Percentiles rank a stretch among this genome's conserved stretches.
Evolutionary conservation across 2,329 filamentous ascomycete species (phyloP).

Genomic region (Cladosporium sphaerospermum): DNA sequence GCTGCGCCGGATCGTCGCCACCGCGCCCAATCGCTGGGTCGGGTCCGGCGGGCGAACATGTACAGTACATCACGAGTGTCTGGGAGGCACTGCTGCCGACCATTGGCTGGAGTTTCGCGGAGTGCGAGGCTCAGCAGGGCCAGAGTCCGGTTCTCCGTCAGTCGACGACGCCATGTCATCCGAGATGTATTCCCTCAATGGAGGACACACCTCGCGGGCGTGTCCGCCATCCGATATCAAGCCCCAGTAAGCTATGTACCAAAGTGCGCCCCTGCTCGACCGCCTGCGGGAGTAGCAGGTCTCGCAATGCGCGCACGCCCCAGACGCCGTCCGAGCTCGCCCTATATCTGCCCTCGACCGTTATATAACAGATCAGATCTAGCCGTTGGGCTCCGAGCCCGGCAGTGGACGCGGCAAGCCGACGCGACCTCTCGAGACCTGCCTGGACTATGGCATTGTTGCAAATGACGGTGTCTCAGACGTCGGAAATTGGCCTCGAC

Average conservation of each 20-base stretch:
- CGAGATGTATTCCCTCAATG: too few relatives aligned
- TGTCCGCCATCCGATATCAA: too few relatives aligned
- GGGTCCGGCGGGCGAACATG: background rate
- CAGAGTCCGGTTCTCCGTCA: too few relatives aligned
- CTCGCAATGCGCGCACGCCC: constrained; percentile 7
- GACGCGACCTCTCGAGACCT: too few relatives aligned
- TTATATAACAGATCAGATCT: background rate
- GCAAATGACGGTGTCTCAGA: constrained; percentile 4
- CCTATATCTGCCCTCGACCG: constrained; percentile 9
- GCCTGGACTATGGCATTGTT: too few relatives aligned
- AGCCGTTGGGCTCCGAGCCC: background rate
- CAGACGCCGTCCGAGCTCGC: constrained; percentile 3
- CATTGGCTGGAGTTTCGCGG: too few relatives aligned
- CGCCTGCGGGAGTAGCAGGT: background rate
- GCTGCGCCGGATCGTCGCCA: background rate
- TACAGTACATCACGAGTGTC: background rate
- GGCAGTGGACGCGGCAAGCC: background rate
- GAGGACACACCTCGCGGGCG: too few relatives aligned
- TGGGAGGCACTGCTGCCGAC: too few relatives aligned
- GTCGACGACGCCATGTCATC: too few relatives aligned
- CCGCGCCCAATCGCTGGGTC: background rate
- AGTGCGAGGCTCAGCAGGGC: too few relatives aligned
- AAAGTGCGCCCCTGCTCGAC: too few relatives aligned
- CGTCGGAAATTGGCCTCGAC: background rate
- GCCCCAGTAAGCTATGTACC: too few relatives aligned